Conservation (phyloP, 192 early-diverging fungal genomes). For the Coemansia umbellata region DNA sequence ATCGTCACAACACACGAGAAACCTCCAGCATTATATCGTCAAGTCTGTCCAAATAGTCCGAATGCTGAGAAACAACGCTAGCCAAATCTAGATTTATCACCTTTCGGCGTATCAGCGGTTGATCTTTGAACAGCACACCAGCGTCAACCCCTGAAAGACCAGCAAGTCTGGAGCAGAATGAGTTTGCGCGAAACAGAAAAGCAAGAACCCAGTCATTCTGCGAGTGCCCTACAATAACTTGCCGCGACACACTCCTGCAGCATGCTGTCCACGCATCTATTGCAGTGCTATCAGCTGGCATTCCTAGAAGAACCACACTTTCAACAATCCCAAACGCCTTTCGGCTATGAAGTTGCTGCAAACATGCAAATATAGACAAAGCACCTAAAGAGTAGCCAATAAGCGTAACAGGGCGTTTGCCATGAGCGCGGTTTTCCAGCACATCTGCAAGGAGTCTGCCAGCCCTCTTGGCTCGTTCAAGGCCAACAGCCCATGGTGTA, state of each 20-base stretch:
- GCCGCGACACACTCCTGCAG: conserved; percentile 55
- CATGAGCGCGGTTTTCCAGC: conserved; percentile 42
- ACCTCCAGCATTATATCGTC: conserved; percentile 40
- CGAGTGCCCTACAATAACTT: conserved; percentile 63
- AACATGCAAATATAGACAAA: conserved; percentile 63
- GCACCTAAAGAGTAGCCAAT: conserved; percentile 72
- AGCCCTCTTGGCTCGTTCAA: conserved; percentile 62
- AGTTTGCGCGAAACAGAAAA: conserved; percentile 61
- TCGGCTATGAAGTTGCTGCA: conserved; percentile 56
- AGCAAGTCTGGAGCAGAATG: conserved; percentile 33
- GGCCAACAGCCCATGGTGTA: conserved; percentile 66
- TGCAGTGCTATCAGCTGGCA: conserved; percentile 57
- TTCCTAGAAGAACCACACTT: conserved; percentile 65
- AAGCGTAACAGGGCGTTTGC: conserved; percentile 64
- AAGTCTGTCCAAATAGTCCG: conserved; percentile 30
- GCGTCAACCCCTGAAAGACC: conserved; percentile 38
- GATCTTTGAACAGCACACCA: conserved; percentile 19
- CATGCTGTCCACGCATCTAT: conserved; percentile 58
- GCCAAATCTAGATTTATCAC: conserved; percentile 28
- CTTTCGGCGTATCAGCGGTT: conserved; percentile 25
- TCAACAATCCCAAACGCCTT: conserved; percentile 59
- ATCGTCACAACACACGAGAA: conserved; percentile 12
- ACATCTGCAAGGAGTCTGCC: conserved; percentile 56
- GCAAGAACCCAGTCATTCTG: conserved; percentile 65
- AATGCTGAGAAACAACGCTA: conserved; percentile 21